phyloP scores from a whole-genome alignment of 2,329 filamentous ascomycete genomes.

The Fusarium humuli region DNA sequence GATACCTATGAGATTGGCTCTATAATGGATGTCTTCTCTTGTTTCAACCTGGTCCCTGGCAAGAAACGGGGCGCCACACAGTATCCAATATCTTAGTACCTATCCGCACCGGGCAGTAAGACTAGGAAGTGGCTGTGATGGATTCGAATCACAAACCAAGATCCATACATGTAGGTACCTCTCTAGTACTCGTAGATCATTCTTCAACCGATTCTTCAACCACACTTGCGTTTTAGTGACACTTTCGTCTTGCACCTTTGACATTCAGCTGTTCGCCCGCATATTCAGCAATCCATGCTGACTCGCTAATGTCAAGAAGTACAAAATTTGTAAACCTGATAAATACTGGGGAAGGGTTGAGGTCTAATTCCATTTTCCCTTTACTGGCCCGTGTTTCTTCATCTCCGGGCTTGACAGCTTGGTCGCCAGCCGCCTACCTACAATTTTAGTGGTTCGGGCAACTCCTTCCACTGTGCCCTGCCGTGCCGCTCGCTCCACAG shows the following conservation, averaged over 20 bases:
- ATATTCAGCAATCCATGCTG: background rate
- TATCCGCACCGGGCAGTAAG: background rate
- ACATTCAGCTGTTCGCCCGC: background rate
- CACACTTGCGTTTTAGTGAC: background rate
- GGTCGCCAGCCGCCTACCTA: slow-evolving; percentile 5
- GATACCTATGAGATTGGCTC: background rate
- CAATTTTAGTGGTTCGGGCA: slow-evolving; percentile 25
- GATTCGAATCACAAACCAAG: background rate
- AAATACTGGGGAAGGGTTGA: background rate
- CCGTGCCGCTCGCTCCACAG: slow-evolving; percentile 21
- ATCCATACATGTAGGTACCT: background rate
- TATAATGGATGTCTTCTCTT: background rate
- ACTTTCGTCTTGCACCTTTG: background rate
- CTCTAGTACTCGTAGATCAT: background rate
- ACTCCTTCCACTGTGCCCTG: slow-evolving; percentile 32
- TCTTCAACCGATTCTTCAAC: background rate
- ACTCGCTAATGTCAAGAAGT: background rate
- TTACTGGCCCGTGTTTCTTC: slow-evolving; percentile 17
- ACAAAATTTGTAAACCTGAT: background rate
- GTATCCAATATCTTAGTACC: background rate
- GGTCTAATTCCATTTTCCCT: background rate
- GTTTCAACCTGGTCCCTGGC: background rate
- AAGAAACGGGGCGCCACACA: background rate
- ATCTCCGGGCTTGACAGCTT: background rate
- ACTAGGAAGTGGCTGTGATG: background rate